These are phyloP conservation scores for Stemphylium vesicarium DNA, from an alignment of 2,329 filamentous ascomycete genomes.

Conservation along the genomic window DNA sequence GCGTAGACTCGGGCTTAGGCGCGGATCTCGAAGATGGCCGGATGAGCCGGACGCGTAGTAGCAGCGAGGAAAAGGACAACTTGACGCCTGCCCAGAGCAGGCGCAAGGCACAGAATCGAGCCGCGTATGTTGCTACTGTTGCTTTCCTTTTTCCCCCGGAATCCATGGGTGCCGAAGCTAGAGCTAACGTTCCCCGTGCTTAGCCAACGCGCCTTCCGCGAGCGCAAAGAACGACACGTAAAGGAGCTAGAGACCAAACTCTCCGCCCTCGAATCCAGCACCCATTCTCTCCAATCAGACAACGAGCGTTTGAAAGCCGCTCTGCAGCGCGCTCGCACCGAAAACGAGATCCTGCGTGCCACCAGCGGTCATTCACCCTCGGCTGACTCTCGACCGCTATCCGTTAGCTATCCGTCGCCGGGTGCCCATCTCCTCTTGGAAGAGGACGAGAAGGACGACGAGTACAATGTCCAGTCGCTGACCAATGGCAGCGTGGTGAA, in stretches of 20 bases:
- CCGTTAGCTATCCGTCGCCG: slow-evolving; percentile 49
- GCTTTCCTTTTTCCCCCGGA: too few relatives aligned
- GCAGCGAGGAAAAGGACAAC: slow-evolving; percentile 56
- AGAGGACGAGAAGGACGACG: slow-evolving; percentile 22
- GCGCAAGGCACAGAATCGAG: slow-evolving; percentile 74
- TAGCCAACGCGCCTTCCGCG: slow-evolving; percentile 93
- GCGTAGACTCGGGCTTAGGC: slow-evolving; percentile 53
- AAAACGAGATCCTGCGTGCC: slow-evolving; percentile 90
- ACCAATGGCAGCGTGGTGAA: slow-evolving; percentile 42
- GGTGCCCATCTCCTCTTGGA: slow-evolving; percentile 32
- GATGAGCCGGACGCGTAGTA: slow-evolving; percentile 46
- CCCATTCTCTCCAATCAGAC: slow-evolving; percentile 74
- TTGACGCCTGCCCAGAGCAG: slow-evolving; percentile 59
- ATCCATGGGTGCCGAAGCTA: too few relatives aligned
- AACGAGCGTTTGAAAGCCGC: slow-evolving; percentile 87
- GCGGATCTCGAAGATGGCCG: slow-evolving; percentile 48
- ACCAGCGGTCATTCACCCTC: slow-evolving; percentile 62
- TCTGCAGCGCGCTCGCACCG: slow-evolving; percentile 81
- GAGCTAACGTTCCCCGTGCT: background rate
- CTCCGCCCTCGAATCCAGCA: slow-evolving; percentile 74
- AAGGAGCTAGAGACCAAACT: slow-evolving; percentile 91
- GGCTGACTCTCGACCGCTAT: slow-evolving; percentile 49
- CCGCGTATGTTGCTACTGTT: slow-evolving; percentile 62
- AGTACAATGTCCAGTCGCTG: slow-evolving; percentile 39
- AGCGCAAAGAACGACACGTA: slow-evolving; percentile 93